These are phyloP conservation scores for Poronia punctata DNA, from an alignment of 495 filamentous ascomycete species.

Conservation along the genomic window DNA sequence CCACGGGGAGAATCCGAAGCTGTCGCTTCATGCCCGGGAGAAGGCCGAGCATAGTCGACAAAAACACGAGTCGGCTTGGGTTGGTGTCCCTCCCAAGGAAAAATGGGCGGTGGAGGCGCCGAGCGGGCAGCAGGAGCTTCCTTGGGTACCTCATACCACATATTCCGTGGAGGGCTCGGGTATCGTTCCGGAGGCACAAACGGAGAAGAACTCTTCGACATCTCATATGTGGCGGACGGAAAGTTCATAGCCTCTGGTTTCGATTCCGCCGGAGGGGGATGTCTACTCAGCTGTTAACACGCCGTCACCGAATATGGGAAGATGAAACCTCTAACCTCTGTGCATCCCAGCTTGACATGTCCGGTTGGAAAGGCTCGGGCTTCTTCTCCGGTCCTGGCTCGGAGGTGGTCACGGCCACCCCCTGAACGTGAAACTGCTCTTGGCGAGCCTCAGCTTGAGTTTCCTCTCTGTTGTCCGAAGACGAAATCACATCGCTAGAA, in stretches of 20 bases:
- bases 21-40: conserved; percentile 7
- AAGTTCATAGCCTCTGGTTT: conserved; percentile 74
- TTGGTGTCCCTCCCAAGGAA: conserved; percentile 74
- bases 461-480: conserved; percentile 16
- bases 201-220: conserved; percentile 62
- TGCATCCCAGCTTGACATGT: conserved; percentile 32
- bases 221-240: conserved; percentile 62
- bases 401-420: conserved; percentile 13
- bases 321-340: conserved; percentile 29
- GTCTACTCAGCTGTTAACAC: conserved; percentile 40
- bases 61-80: conserved; percentile 70
- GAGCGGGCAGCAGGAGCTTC: conserved; percentile 49
- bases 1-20: conserved; percentile 7
- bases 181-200: conserved; percentile 70
- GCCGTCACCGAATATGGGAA: not conserved
- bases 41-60: conserved; percentile 26
- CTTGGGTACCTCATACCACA: conserved; percentile 75
- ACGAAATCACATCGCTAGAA: conserved; percentile 25
- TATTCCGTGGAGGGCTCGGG: conserved; percentile 73
- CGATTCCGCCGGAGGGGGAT: conserved; percentile 65
- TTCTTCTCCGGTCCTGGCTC: conserved; percentile 24
- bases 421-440: conserved; percentile 33
- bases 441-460: conserved; percentile 32
- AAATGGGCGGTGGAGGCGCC: conserved; percentile 57
- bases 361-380: conserved; percentile 20